Percentiles rank a stretch among this genome's conserved stretches.
Conservation (phyloP, 306 rosid genomes). For the Potentilla sterilis region DNA sequence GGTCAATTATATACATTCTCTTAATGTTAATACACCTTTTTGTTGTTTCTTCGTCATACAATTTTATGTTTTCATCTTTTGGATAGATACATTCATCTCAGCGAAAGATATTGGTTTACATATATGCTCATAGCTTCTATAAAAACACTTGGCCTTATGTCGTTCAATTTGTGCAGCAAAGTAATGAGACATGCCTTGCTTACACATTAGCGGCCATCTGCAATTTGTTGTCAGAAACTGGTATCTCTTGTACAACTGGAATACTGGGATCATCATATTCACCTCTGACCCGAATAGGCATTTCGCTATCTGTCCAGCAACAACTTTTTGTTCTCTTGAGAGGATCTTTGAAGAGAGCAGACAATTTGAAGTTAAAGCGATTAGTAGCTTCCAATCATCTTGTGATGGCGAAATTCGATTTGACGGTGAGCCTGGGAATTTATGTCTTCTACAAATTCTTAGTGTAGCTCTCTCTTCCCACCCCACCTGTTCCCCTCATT, state of each 20-base stretch:
- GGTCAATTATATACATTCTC: not conserved
- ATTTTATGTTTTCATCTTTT: not conserved
- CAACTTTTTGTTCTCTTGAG: constrained; percentile 88
- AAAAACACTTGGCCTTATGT: constrained; percentile 16
- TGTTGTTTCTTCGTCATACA: not conserved
- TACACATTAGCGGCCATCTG: constrained; percentile 91
- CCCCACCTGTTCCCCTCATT: not conserved
- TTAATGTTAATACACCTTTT: not conserved
- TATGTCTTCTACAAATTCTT: not conserved
- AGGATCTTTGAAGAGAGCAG: constrained; percentile 95
- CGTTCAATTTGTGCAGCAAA: constrained; percentile 69
- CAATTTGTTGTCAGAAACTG: constrained; percentile 90
- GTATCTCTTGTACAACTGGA: constrained; percentile 83
- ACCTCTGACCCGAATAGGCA: constrained; percentile 77
- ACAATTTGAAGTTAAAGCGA: constrained; percentile 77
- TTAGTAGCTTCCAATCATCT: constrained; percentile 95
- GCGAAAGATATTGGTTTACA: not conserved
- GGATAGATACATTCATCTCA: not conserved
- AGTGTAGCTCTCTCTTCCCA: not conserved
- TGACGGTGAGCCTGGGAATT: constrained; percentile 60
- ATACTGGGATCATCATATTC: constrained; percentile 86
- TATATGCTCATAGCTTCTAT: not conserved
- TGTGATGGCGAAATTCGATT: constrained; percentile 88
- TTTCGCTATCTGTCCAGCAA: constrained; percentile 86
- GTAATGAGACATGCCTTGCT: constrained; percentile 89